Evolutionary conservation across 805 yeast species (phyloP), one percentile per base, ranked within the genome.

Genomic region (Lachancea quebecensis): DNA sequence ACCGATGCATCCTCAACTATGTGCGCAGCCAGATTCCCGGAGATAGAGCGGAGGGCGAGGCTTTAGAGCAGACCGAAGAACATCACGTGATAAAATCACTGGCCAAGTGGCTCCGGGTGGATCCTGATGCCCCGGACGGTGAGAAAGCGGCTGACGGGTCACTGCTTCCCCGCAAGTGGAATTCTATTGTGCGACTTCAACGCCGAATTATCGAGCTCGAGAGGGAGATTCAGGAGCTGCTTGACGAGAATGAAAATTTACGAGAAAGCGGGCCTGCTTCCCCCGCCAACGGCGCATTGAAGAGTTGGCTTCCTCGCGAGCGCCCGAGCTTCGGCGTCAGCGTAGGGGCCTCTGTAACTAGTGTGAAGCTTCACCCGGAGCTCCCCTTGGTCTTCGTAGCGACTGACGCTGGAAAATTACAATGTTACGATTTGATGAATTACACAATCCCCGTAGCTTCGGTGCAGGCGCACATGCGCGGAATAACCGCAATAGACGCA

Each of bases 131-230:
- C 9, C 18, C 4, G 21, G 41, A 35, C 30, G 25, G 14, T 25
- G 41, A 34, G 11, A 16, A 18, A 12, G 28, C 44, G 5, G 38
- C 28, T 3, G 45, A 41, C 17, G 45, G 35, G 8, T 15, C 39
- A 15, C 17, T 55, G 9, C 42, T 57, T n/a, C 59, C 59, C 2
- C 50, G 82, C 64, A 90, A 89, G 66, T 90, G 97, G 97, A 73
- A 82, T 0, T 81, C 95, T 0, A 91, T 90, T 3, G 72, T 87
- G 29, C 69, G 95, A 38, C 69, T 91, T 28, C 96, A 91, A 64
- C 76, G 80, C 50, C 75, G 78, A 55, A 81, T 82, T 36, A 67
- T 82, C 46, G 91, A 82, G 42, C 64, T 88, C 37, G 95, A 90
- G 56, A 65, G 72, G 15, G 82, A 80, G 39, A 60, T 77, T 4